Evolutionary conservation across 1,284 basidiomycete species (phyloP).

Genomic region (Papiliotrema flavescens): DNA sequence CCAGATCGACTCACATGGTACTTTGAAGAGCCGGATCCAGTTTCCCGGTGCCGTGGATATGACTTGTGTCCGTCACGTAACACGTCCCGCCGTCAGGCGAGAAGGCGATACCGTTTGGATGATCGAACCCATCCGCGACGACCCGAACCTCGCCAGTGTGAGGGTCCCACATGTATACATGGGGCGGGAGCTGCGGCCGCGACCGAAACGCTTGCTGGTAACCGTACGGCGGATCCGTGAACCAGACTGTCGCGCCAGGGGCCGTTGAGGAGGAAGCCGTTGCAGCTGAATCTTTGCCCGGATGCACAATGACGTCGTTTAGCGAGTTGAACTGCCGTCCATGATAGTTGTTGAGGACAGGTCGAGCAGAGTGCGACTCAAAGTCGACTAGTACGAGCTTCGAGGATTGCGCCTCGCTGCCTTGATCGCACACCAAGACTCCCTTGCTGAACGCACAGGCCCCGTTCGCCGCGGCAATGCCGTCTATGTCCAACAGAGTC

Average conservation of each 20-base stretch:
- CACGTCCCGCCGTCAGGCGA: conserved; percentile 8
- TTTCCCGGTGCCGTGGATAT: conserved; percentile 19
- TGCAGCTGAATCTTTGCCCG: conserved; percentile 44
- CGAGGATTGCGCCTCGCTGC: conserved; percentile 12
- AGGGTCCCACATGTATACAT: conserved; percentile 68
- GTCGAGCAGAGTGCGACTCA: conserved; percentile 29
- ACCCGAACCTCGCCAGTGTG: conserved; percentile 60
- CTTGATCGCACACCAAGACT: conserved; percentile 34
- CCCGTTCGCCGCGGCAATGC: conserved; percentile 20
- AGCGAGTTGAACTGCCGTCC: conserved; percentile 74
- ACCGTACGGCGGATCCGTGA: conserved; percentile 41
- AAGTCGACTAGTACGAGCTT: conserved; percentile 19
- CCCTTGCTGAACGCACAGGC: conserved; percentile 18
- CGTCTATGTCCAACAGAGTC: background rate
- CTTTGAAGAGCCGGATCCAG: conserved; percentile 15
- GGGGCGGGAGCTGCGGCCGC: conserved; percentile 58
- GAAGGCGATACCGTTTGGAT: conserved; percentile 37
- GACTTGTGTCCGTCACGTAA: conserved; percentile 30
- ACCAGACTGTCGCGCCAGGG: conserved; percentile 24
- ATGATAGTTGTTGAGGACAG: conserved; percentile 64
- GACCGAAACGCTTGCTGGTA: conserved; percentile 31
- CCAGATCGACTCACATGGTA: conserved; percentile 22
- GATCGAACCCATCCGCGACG: conserved; percentile 62
- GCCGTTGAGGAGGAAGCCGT: background rate
- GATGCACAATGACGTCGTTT: conserved; percentile 70